Conservation (phyloP, 2,329 filamentous ascomycete species). For the Fusarium pilosicola region DNA sequence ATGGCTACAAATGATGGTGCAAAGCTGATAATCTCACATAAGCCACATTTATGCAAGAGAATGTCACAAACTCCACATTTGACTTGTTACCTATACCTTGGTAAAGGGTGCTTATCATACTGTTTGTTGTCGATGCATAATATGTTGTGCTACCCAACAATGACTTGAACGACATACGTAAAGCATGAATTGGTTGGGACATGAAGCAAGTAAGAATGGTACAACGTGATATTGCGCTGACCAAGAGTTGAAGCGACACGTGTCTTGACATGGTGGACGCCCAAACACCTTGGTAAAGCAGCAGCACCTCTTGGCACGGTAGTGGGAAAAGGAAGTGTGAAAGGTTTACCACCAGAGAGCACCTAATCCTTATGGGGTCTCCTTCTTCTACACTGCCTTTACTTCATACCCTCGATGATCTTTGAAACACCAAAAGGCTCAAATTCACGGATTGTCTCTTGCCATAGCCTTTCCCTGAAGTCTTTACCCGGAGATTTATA, state of each 20-base stretch:
- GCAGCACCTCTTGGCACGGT: too few relatives aligned
- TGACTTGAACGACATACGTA: background rate
- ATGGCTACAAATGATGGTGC: background rate
- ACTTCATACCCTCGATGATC: background rate
- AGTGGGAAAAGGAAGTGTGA: too few relatives aligned
- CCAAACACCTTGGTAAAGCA: background rate
- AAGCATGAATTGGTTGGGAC: background rate
- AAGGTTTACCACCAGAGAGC: too few relatives aligned
- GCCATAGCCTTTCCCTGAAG: background rate
- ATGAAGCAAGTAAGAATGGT: background rate
- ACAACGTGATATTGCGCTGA: background rate
- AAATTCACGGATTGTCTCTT: background rate
- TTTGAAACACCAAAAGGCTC: accelerated
- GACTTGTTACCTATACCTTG: background rate
- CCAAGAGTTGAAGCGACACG: background rate
- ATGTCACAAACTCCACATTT: background rate
- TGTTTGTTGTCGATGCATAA: background rate
- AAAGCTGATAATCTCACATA: background rate
- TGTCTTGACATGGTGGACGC: accelerated
- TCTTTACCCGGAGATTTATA: background rate
- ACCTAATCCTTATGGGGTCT: too few relatives aligned
- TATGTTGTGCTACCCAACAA: background rate
- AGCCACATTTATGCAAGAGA: background rate
- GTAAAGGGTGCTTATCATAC: background rate
- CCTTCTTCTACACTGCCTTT: too few relatives aligned